Percentiles rank a stretch among this genome's conserved stretches.
phyloP scores from a whole-genome alignment of 306 rosid species.

The Mimosa pudica region DNA sequence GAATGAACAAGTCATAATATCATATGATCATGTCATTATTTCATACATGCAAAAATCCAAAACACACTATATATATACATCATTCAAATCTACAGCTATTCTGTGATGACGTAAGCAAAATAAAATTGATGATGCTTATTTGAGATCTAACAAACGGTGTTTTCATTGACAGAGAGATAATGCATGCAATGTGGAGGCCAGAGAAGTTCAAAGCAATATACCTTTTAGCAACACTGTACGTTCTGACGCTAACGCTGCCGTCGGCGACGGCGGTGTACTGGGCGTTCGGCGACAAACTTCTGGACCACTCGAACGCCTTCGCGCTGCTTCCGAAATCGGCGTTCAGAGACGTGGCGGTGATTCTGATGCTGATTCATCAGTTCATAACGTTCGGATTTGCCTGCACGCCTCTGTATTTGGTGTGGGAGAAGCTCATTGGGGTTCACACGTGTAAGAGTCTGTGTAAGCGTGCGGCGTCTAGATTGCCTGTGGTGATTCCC shows the following conservation, averaged over 20 bases:
- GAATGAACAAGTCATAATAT: neutral
- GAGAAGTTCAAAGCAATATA: slow-evolving; percentile 93
- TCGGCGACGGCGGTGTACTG: slow-evolving; percentile 91
- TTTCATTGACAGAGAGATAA: slow-evolving; percentile 68
- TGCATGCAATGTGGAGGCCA: slow-evolving; percentile 99
- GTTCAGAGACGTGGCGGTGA: slow-evolving; percentile 88
- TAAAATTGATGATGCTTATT: no score
- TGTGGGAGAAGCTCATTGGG: slow-evolving; percentile 94
- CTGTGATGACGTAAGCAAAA: neutral
- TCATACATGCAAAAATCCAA: neutral
- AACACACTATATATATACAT: neutral
- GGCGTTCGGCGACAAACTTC: slow-evolving; percentile 98
- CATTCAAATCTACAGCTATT: neutral
- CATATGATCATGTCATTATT: neutral
- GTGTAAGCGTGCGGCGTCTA: slow-evolving; percentile 90
- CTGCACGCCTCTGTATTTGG: slow-evolving; percentile 91
- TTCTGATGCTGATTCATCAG: slow-evolving; percentile 97
- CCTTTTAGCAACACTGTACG: slow-evolving; percentile 79
- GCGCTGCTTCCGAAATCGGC: slow-evolving; percentile 86
- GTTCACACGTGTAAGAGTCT: slow-evolving; percentile 92
- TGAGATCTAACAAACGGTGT: neutral
- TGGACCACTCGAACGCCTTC: slow-evolving; percentile 94
- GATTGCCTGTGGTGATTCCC: slow-evolving; percentile 91
- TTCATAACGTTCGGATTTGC: slow-evolving; percentile 97
- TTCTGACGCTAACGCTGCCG: slow-evolving; percentile 93